phyloP scores from a whole-genome alignment of 148 eudicot species.

The Heliosperma pusillum region DNA sequence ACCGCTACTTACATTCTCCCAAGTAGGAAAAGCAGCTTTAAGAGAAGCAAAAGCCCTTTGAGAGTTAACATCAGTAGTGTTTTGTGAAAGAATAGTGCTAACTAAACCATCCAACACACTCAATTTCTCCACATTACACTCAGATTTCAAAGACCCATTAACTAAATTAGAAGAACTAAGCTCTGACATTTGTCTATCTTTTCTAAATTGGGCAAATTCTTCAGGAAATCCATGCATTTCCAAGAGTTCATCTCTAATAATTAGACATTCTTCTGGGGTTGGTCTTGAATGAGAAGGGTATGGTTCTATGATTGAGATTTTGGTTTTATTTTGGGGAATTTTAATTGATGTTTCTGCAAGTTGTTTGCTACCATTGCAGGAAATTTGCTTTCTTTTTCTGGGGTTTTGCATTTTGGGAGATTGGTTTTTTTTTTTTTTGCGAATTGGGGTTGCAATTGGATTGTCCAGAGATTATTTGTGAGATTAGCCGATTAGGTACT shows the following conservation, averaged over 20 bases:
- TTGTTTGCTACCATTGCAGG: constrained; percentile 3
- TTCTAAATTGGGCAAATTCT: constrained; percentile 62
- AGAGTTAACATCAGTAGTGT: constrained; percentile 75
- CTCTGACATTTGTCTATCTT: constrained; percentile 30
- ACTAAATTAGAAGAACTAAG: constrained; percentile 15
- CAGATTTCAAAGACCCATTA: constrained; percentile 26
- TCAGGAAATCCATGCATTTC: constrained; percentile 69
- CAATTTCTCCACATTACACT: constrained; percentile 30
- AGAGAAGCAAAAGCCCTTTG: constrained; percentile 73
- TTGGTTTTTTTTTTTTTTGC: background rate
- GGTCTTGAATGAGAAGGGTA: constrained; percentile 52
- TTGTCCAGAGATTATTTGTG: background rate
- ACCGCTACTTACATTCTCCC: constrained; percentile 60
- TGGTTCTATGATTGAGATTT: constrained; percentile 32
- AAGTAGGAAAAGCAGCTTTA: constrained; percentile 63
- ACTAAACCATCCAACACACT: constrained; percentile 80
- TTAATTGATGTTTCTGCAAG: constrained; percentile 18
- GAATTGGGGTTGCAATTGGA: background rate
- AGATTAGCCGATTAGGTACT: too few species aligned
- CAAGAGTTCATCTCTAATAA: constrained; percentile 57
- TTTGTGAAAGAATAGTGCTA: constrained; percentile 63
- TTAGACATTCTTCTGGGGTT: constrained; percentile 61
- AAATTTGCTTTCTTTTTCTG: constrained; percentile 46
- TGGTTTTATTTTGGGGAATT: constrained; percentile 12
- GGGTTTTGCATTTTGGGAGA: constrained; percentile 31